Percentiles rank a stretch among this genome's conserved stretches.
Evolutionary conservation across 305 asterid genomes (phyloP).

Genomic region (Solanum hybrid): DNA sequence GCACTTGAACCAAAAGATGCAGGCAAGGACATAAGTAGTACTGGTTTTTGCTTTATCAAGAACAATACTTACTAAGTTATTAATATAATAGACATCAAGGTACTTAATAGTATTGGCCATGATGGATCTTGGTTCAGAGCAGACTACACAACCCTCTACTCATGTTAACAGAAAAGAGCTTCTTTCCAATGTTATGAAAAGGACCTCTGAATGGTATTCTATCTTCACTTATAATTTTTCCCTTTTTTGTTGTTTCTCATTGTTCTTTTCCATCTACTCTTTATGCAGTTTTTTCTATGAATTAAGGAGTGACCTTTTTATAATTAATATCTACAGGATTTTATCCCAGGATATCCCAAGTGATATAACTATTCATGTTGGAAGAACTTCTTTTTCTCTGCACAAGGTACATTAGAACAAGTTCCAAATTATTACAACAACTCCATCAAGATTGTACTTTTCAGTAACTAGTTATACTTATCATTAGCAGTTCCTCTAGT

Average conservation of each 20-base stretch:
- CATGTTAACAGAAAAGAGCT: constrained; percentile 42
- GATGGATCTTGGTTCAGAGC: constrained; percentile 36
- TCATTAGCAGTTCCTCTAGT: neutral
- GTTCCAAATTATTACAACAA: neutral
- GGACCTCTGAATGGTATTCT: constrained; percentile 76
- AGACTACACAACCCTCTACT: neutral
- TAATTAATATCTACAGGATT: constrained; percentile 24
- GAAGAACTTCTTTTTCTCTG: constrained; percentile 54
- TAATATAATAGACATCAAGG: neutral
- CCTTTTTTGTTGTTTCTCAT: neutral
- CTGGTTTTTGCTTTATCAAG: neutral
- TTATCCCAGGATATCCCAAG: constrained; percentile 76
- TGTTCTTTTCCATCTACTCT: neutral
- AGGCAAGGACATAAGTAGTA: neutral
- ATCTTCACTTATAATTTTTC: neutral
- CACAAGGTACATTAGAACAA: constrained; percentile 48
- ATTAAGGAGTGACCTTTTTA: neutral
- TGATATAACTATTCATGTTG: constrained; percentile 53
- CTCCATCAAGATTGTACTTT: neutral
- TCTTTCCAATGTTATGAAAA: constrained; percentile 66
- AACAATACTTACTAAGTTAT: neutral
- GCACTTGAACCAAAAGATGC: neutral
- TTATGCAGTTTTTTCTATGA: neutral
- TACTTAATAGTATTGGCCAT: constrained; percentile 8
- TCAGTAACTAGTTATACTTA: neutral